Conservation (phyloP, 2,329 filamentous ascomycete species). For the Herpomyces periplanetae region DNA sequence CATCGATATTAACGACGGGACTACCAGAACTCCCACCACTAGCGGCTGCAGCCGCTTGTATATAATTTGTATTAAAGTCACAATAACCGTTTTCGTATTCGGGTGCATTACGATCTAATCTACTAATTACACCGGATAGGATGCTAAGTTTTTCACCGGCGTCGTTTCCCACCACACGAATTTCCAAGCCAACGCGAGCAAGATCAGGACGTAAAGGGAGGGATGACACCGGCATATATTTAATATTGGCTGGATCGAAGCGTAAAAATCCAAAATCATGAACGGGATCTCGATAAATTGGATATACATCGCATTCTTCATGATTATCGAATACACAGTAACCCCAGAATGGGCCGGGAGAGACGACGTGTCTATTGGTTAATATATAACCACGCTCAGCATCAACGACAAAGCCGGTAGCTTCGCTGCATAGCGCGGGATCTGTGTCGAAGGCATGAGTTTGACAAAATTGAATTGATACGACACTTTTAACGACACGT, state of each 20-base stretch:
- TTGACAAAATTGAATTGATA: constrained; percentile 96
- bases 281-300: constrained; percentile 86
- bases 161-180: constrained; percentile 89
- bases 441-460: constrained; percentile 97
- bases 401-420: constrained; percentile 89
- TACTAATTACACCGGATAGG: constrained; percentile 77
- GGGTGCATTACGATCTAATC: constrained; percentile 74
- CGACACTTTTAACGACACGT: constrained; percentile 65
- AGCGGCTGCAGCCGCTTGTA: constrained; percentile 81
- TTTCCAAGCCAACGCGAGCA: constrained; percentile 56
- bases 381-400: constrained; percentile 36
- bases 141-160: constrained; percentile 95
- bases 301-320: constrained; percentile 72
- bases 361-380: constrained; percentile 44
- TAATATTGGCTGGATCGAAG: constrained; percentile 80
- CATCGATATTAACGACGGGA: constrained; percentile 84
- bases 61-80: constrained; percentile 88
- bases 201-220: constrained; percentile 47
- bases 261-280: constrained; percentile 92
- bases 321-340: constrained; percentile 97
- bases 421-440: constrained; percentile 60
- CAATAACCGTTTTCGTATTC: constrained; percentile 94
- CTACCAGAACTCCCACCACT: constrained; percentile 92
- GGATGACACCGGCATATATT: constrained; percentile 67
- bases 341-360: constrained; percentile 81